Percentiles rank a stretch among this genome's conserved stretches.
phyloP scores from a whole-genome alignment of 805 yeast genomes.

The Candida sithepensis region DNA sequence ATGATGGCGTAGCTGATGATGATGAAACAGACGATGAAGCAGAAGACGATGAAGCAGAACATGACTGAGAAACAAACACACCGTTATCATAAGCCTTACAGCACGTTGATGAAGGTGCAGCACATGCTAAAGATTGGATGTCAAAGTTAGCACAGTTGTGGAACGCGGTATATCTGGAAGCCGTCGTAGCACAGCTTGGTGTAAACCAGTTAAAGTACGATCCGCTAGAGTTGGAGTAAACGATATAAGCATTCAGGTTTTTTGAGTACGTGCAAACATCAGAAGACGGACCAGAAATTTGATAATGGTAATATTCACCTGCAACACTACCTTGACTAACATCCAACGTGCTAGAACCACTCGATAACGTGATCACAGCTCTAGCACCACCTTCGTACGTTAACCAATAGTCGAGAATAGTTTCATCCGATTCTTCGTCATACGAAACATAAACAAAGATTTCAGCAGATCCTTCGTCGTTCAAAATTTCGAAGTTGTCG shows the following conservation, averaged over 20 bases:
- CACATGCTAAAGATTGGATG: background rate
- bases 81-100: background rate
- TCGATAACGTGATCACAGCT: background rate
- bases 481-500: background rate
- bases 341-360: background rate
- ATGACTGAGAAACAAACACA: background rate
- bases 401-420: background rate
- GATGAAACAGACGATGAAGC: no score
- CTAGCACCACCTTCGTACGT: background rate
- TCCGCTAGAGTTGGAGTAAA: background rate
- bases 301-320: background rate
- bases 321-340: background rate
- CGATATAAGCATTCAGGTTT: background rate
- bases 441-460: background rate
- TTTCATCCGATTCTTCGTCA: background rate
- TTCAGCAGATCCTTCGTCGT: background rate
- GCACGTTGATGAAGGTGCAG: background rate
- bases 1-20: no score
- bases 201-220: background rate
- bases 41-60: background rate
- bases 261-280: background rate
- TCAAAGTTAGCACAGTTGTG: background rate
- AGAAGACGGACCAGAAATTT: background rate
- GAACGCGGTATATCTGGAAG: background rate
- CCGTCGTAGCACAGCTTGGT: background rate